Evolutionary conservation across 1,284 basidiomycete genomes (phyloP), one percentile per base, ranked within the genome.

Genomic region (Lignosus rhinocerotis): DNA sequence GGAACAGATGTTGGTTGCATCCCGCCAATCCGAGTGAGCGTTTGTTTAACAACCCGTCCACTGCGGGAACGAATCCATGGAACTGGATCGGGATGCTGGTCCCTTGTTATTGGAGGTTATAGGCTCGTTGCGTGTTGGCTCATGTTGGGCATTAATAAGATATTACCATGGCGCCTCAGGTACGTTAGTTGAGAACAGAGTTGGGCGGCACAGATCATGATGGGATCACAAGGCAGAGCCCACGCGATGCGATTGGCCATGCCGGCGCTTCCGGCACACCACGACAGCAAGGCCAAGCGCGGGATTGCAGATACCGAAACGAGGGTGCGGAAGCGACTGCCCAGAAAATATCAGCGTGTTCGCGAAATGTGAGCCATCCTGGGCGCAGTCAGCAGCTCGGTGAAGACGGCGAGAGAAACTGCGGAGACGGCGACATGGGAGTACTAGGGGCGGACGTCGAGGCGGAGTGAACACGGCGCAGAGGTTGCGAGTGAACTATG

Each of bases 301-400:
- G 25, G 50, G 31, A 51, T 12, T 16, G 38, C 10, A 41, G n/a
- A 50, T 19, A 39, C 38, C 39, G 43, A 17, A 25, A 53, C 52
- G 44, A 53, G 33, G 30, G 52, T 39, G 34, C 34, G 52, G 52
- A 53, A 51, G 38, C 50, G 50, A 25, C 38, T 38, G 50, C 16
- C 42, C 14, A 30, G 14, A 38, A 19, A 39, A 42, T 32, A n/a
- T 33, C 16, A 6, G 46, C 17, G 21, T 48, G 46, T n/a, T 34
- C 25, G 25, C 25, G 25, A 25, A 25, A 25, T 25, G 25, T 25
- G 25, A 16, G 10, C 36, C 48, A 50, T 39, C 55, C 39, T 46
- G 49, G 36, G 43, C 45, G 39, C 31, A 31, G 34, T 33, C 16
- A 31, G 47, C 47, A n/a, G 34, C 31, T 36, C 32, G 46, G 46